Conservation (phyloP, 2,329 filamentous ascomycete species). For the Aspergillus arachidicola region DNA sequence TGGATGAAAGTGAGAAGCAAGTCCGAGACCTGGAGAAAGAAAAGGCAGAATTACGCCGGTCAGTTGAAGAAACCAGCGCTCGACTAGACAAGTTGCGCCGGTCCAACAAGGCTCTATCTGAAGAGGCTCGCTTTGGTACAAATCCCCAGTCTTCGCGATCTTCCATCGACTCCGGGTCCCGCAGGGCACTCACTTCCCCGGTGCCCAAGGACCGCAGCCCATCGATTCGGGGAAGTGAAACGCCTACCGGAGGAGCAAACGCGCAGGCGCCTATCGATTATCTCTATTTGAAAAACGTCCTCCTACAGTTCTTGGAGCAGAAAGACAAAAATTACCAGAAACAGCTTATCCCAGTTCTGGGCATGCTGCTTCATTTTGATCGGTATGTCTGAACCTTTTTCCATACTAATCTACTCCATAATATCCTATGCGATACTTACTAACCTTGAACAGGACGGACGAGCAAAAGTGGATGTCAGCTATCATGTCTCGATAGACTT, state of each 20-base stretch:
- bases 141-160: constrained; percentile 56
- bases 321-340: constrained; percentile 69
- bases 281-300: constrained; percentile 67
- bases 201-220: constrained; percentile 40
- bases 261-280: constrained; percentile 53
- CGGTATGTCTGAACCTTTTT: constrained; percentile 46
- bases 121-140: constrained; percentile 58
- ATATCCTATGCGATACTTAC: constrained; percentile 19
- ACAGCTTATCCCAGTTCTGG: constrained; percentile 66
- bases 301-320: constrained; percentile 68
- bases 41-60: constrained; percentile 70
- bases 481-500: constrained; percentile 56
- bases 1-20: constrained; percentile 87
- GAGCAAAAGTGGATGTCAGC: constrained; percentile 86
- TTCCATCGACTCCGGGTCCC: constrained; percentile 58
- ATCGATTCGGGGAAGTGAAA: constrained; percentile 39
- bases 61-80: constrained; percentile 75
- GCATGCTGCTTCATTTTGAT: constrained; percentile 68
- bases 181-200: constrained; percentile 52
- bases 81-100: constrained; percentile 80
- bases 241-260: constrained; percentile 34
- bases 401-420: background rate
- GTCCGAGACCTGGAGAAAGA: constrained; percentile 82
- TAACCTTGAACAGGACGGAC: constrained; percentile 58
- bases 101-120: constrained; percentile 62